phyloP scores from a whole-genome alignment of 148 eudicot genomes.

The Amaranthus palmeri region DNA sequence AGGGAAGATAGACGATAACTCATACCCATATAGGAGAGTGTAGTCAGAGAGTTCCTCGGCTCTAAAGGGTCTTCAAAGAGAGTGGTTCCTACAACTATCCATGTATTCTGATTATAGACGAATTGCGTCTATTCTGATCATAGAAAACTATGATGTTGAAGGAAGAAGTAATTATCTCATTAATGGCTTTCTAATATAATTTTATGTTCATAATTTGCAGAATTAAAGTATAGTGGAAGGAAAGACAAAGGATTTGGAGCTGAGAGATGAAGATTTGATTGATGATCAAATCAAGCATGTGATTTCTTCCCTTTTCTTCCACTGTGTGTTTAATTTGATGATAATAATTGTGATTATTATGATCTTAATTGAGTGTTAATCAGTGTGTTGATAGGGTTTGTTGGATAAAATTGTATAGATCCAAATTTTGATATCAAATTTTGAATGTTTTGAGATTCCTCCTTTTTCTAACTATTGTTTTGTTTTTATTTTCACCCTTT shows the following conservation, averaged over 20 bases:
- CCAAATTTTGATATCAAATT: constrained; percentile 23
- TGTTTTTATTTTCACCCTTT: background rate
- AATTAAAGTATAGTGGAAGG: constrained; percentile 28
- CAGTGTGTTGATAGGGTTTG: constrained; percentile 12
- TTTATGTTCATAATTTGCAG: constrained; percentile 15
- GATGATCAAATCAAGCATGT: background rate
- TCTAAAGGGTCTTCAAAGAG: too few relatives aligned
- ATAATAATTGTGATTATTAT: background rate
- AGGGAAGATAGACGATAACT: too few relatives aligned
- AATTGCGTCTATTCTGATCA: too few relatives aligned
- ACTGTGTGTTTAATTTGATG: constrained; percentile 17
- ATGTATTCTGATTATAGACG: too few relatives aligned
- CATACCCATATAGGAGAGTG: too few relatives aligned
- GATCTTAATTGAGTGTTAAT: background rate
- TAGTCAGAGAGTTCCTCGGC: too few relatives aligned
- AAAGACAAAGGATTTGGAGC: constrained; percentile 44
- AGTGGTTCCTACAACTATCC: too few relatives aligned
- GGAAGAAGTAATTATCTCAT: too few relatives aligned
- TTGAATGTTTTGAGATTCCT: constrained; percentile 17
- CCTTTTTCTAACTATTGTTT: background rate
- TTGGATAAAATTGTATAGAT: constrained; percentile 30
- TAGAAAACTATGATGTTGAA: too few relatives aligned
- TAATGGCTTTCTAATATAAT: too few relatives aligned
- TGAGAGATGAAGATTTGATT: constrained; percentile 29
- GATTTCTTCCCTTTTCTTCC: background rate